Conservation (phyloP, 2,329 filamentous ascomycete species). For the Tolypocladium sp. region DNA sequence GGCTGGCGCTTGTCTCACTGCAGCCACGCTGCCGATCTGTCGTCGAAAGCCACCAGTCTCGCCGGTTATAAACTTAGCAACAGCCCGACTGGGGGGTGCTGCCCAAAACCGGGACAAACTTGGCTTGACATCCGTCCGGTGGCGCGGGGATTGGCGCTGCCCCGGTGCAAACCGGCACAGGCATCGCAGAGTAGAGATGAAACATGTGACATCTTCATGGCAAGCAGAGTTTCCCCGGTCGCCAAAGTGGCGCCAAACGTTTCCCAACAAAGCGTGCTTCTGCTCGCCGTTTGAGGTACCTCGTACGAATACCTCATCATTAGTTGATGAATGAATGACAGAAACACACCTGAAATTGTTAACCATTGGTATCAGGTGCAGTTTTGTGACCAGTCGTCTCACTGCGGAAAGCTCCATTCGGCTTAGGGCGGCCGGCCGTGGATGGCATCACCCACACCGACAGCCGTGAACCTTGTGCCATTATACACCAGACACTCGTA, state of each 20-base stretch:
- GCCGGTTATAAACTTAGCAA: background rate
- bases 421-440: background rate
- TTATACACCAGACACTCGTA: background rate
- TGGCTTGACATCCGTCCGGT: background rate
- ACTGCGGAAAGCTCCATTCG: background rate
- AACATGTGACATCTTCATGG: background rate
- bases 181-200: background rate
- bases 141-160: background rate
- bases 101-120: background rate
- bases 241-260: background rate
- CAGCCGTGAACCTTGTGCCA: background rate
- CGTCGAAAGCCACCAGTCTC: background rate
- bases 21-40: background rate
- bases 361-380: too few species aligned
- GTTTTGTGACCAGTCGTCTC: too few species aligned
- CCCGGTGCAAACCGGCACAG: background rate
- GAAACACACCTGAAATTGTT: background rate
- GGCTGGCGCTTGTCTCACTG: background rate
- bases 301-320: background rate
- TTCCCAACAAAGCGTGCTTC: background rate
- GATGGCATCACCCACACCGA: background rate
- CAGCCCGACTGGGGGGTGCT: background rate
- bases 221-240: background rate
- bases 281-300: too few species aligned
- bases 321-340: background rate